A percentile compares a stretch with the other conserved stretches of the same genome.
phyloP scores from a whole-genome alignment of 176 grass and related monocot species.

The Aegilops tauschii region DNA sequence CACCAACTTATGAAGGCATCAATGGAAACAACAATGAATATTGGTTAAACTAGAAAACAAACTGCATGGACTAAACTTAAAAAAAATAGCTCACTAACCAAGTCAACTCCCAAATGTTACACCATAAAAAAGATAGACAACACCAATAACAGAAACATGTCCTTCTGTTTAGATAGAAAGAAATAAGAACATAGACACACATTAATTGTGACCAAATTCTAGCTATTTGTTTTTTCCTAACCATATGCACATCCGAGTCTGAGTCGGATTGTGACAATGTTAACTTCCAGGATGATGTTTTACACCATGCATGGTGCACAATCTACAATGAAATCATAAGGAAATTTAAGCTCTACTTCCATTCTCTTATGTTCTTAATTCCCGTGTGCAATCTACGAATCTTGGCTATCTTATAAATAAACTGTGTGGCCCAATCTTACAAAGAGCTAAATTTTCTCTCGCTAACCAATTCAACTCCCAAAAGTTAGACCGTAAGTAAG shows the following conservation, averaged over 20 bases:
- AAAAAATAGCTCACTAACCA: not conserved
- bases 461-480: too few species aligned
- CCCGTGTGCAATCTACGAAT: not conserved
- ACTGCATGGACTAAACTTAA: not conserved
- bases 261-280: too few species aligned
- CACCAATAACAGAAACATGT: not conserved
- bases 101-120: not conserved
- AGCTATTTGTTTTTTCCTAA: too few species aligned
- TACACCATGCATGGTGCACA: too few species aligned
- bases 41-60: not conserved
- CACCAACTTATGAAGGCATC: not conserved
- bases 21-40: not conserved
- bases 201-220: too few species aligned
- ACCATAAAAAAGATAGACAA: not conserved
- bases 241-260: too few species aligned
- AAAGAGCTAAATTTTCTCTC: not conserved
- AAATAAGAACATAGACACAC: too few species aligned
- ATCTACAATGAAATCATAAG: too few species aligned
- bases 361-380: too few species aligned
- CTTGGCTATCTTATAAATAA: not conserved
- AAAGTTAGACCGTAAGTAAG: not conserved
- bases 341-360: too few species aligned
- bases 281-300: too few species aligned
- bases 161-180: not conserved
- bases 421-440: not conserved